Evolutionary conservation across 2,329 filamentous ascomycete genomes (phyloP).

Genomic region (Aspergillus piperis): DNA sequence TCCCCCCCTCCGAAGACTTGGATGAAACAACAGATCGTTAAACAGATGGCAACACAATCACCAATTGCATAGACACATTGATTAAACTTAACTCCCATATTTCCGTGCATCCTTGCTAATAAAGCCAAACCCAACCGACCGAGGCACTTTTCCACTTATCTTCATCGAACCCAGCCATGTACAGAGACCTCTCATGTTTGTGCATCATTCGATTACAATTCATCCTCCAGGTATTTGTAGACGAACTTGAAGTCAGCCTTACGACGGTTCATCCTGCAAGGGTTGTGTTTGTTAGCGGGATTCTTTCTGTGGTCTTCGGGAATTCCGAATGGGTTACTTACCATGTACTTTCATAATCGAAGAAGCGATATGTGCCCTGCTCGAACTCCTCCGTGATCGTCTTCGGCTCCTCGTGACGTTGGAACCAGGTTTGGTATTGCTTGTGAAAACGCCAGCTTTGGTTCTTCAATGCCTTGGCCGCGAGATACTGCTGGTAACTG

Average conservation of each 20-base stretch:
- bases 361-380: slow-evolving; percentile 98
- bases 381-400: slow-evolving; percentile 98
- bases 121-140: slow-evolving; percentile 5
- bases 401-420: slow-evolving; percentile 97
- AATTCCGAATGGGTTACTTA: slow-evolving; percentile 43
- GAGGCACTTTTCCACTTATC: slow-evolving; percentile 4
- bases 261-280: slow-evolving; percentile 88
- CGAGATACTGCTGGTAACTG: slow-evolving; percentile 91
- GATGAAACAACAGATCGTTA: slow-evolving; percentile 4
- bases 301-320: slow-evolving; percentile 6
- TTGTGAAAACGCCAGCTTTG: slow-evolving; percentile 99
- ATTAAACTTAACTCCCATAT: slow-evolving; percentile 4
- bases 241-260: slow-evolving; percentile 98
- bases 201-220: slow-evolving; percentile 58
- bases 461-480: slow-evolving; percentile 94
- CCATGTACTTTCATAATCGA: slow-evolving; percentile 99
- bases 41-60: slow-evolving; percentile 15
- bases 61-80: slow-evolving; percentile 10
- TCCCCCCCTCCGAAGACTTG: neutral
- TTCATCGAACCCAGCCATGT: slow-evolving; percentile 8
- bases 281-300: slow-evolving; percentile 19
- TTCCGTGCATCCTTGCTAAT: slow-evolving; percentile 2
- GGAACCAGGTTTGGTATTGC: slow-evolving; percentile 99
- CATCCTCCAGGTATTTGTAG: slow-evolving; percentile 96
- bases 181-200: slow-evolving; percentile 7